Base-by-base conservation (phyloP, 352 stramenopile genomes). In the Hyaloperonospora arabidopsidis region DNA sequence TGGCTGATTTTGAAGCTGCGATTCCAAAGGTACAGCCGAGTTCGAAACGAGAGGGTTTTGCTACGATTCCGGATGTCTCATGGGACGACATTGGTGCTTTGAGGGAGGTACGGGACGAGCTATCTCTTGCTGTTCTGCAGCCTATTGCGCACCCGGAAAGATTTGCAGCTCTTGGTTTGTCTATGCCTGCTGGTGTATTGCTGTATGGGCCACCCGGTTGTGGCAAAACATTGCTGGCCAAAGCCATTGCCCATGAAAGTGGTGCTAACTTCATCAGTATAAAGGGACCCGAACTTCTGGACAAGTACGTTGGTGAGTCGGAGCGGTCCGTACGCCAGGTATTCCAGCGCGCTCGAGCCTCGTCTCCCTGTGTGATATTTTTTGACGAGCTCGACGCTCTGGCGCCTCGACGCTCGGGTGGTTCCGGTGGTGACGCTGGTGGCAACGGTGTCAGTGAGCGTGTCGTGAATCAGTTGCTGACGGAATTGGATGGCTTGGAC, bases 371-470 rank as follows among this genome's bases (percentile, higher is more conserved):
- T 68, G 95, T 99, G n/a, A 91, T 99, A 13, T 99, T 99, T 73
- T 99, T 99, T 52, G 97, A 99, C 56, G 97, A 99, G 71, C 78
- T 99, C 19, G 97, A 99, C 70, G 95, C 95, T 28, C 68, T 99
- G 14, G 97, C 89, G 57, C 97, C 96, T 8, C 89, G 93, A 35
- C 78, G 96, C 10, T 94, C 89, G 0, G 87, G 76, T 38, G 76
- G 65, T 15, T 67, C 67, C 23, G 67, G 66, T 43, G 63, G 74
- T 12, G 79, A 93, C 52, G 47, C 44, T 47, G 73, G 76, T 49
- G 80, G 79, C 49, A 95, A 97, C 59, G 87, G 87, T 32, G 88
- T 98, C 13, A 98, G 84, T 50, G 96, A 96, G 63, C 84, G 87
- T 22, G 89, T 97, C 11, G 90, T 97, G 51, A 99, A 99, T 79